Conservation (phyloP, 2,329 filamentous ascomycete genomes). For the Microascus cirrosus region DNA sequence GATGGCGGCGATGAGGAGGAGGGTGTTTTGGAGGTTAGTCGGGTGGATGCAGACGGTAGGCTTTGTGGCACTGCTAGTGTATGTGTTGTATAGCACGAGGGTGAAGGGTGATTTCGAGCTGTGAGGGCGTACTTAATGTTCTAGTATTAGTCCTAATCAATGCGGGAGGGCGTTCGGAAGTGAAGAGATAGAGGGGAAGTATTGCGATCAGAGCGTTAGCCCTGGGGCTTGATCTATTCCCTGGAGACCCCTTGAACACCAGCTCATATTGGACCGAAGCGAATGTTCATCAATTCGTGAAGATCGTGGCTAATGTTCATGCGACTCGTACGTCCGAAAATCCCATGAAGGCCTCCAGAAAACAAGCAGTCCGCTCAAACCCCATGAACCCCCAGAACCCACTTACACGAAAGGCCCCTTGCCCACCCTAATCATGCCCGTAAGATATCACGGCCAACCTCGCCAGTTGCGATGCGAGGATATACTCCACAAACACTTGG, state of each 20-base stretch:
- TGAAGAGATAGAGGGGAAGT: no score
- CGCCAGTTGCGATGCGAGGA: neutral
- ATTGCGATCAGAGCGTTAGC: no score
- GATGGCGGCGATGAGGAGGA: constrained; percentile 7
- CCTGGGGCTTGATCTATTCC: no score
- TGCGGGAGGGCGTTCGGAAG: no score
- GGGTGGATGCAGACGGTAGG: constrained; percentile 6
- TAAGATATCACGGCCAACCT: neutral
- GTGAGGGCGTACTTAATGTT: neutral
- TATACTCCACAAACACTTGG: neutral
- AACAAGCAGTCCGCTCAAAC: neutral
- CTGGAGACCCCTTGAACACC: no score
- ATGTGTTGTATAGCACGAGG: constrained; percentile 1
- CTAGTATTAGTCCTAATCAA: neutral
- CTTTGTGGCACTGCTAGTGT: constrained; percentile 2
- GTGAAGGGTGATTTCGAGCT: neutral
- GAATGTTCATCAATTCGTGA: no score
- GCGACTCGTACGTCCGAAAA: no score
- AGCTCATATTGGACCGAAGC: no score
- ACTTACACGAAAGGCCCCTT: neutral
- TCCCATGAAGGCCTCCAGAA: no score
- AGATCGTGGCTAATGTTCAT: no score
- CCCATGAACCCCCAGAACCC: neutral
- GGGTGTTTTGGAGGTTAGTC: constrained; percentile 8
- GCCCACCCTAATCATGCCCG: neutral